Base-by-base conservation (phyloP, 2,329 filamentous ascomycete genomes). In the Davidsoniella australis region DNA sequence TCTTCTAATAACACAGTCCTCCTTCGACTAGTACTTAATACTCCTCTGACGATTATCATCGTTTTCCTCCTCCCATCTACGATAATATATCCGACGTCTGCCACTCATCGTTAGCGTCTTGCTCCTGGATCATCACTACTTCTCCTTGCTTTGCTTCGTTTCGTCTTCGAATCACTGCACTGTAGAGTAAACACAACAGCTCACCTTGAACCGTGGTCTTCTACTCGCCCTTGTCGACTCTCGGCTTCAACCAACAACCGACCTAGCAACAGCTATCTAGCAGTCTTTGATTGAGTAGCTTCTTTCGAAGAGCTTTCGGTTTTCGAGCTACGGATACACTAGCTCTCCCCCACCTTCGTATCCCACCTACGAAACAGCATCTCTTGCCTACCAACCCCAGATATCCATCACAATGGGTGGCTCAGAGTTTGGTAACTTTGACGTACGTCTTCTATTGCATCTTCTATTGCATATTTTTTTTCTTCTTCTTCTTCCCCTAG, bases 351-450 rank as follows among this genome's bases (percentile, higher is more conserved):
- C 12, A 12, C 12, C 29, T 33, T 33, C 12, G 29, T 9, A 33
- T 33, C 29, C 29, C 12, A 9, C 12, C 29, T 33, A 33, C 20
- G 16, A 41, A 20, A 41, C 20, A 41, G 8, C 18, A 24, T 29
- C 24, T n/a, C 10, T 45, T 7, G 17, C 18, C 7, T 46, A 20
- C 44, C n/a, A 36, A 9, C 5, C 14, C 29, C 10, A 18, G n/a
- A 45, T 18, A 37, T 37, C n/a, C 12, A 37, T 20, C 38, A 64
- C 62, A 61, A 78, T 78, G 74, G 74, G 73, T 57, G 75, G 72
- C 54, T 78, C 74, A 54, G 66, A 72, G 48, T 78, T 77, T 62
- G 75, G 75, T 54, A 75, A 78, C 57, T 78, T 78, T 56, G 62
- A 73, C 59, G 74, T 78, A 67, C 48, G 62, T 56, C 38, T 24